These are phyloP conservation scores for Umbelopsis sp. DNA, from an alignment of 192 early-diverging fungal genomes.

Conservation along the genomic window DNA sequence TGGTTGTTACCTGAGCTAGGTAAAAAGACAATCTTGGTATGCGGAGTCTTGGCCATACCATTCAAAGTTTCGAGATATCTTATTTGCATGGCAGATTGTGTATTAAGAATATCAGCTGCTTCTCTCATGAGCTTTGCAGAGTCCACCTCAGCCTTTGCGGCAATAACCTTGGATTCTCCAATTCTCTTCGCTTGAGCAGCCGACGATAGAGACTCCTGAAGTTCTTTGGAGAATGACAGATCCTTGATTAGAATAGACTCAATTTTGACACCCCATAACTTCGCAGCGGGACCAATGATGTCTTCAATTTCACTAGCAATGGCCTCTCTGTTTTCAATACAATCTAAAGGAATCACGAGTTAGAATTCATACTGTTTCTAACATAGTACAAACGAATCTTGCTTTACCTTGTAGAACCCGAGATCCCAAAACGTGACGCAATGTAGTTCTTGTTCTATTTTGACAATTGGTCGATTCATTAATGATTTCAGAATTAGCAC, in stretches of 20 bases:
- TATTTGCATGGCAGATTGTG: constrained; percentile 74
- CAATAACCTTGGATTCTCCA: constrained; percentile 83
- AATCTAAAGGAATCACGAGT: constrained; percentile 40
- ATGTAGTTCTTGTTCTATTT: constrained; percentile 79
- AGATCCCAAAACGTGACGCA: constrained; percentile 82
- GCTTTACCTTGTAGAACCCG: constrained; percentile 67
- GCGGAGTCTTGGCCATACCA: constrained; percentile 70
- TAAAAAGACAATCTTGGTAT: constrained; percentile 76
- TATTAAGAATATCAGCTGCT: constrained; percentile 87
- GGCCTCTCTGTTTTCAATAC: constrained; percentile 86
- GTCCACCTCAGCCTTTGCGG: constrained; percentile 55
- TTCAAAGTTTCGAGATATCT: constrained; percentile 86
- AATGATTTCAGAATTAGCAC: too few species aligned
- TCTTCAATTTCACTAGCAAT: constrained; percentile 85
- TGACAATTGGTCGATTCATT: too few species aligned
- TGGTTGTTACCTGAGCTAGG: constrained; percentile 45
- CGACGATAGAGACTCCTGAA: constrained; percentile 82
- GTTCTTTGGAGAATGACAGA: constrained; percentile 65
- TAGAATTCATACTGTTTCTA: neutral
- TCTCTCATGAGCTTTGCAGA: constrained; percentile 87
- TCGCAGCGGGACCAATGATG: constrained; percentile 80
- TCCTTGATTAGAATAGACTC: constrained; percentile 60
- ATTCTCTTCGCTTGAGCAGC: constrained; percentile 91
- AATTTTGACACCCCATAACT: constrained; percentile 76
- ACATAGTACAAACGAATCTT: neutral